These are phyloP conservation scores for Magnusiomyces suaveolens DNA, from an alignment of 1,139 yeast species.

Conservation along the genomic window DNA sequence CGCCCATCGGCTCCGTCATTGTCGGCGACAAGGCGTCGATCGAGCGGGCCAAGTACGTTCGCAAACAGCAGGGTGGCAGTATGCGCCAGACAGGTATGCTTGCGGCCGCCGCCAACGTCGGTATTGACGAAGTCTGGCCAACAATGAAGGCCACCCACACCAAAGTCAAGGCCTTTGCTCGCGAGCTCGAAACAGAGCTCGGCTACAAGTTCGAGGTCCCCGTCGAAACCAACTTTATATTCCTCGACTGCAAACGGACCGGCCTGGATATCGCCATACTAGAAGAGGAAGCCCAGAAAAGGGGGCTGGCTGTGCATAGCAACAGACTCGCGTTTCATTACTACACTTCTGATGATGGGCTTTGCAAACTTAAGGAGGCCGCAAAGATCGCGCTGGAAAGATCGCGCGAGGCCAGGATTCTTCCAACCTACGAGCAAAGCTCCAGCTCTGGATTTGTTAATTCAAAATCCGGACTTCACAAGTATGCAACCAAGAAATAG, in stretches of 20 bases:
- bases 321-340: constrained; percentile 74
- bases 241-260: constrained; percentile 53
- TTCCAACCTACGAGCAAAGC: no score
- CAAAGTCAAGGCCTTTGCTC: constrained; percentile 59
- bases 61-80: constrained; percentile 94
- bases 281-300: constrained; percentile 47
- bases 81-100: constrained; percentile 82
- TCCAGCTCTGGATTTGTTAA: no score
- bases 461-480: no score
- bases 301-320: constrained; percentile 61
- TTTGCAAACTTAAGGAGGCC: constrained; percentile 55
- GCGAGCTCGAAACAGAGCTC: constrained; percentile 40
- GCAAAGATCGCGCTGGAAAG: constrained; percentile 48
- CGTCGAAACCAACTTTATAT: constrained; percentile 79
- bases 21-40: constrained; percentile 60
- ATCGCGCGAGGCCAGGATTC: no score
- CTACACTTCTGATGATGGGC: constrained; percentile 58
- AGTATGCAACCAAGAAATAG: no score
- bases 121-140: constrained; percentile 66
- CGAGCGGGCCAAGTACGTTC: constrained; percentile 71
- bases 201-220: constrained; percentile 61
- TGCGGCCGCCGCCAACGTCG: constrained; percentile 70
- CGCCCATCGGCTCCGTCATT: constrained; percentile 85
- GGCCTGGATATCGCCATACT: constrained; percentile 52
- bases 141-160: constrained; percentile 53